Evolutionary conservation across 2,329 filamentous ascomycete genomes (phyloP), one percentile per base, ranked within the genome.

Genomic region (Aspergillus unguis): DNA sequence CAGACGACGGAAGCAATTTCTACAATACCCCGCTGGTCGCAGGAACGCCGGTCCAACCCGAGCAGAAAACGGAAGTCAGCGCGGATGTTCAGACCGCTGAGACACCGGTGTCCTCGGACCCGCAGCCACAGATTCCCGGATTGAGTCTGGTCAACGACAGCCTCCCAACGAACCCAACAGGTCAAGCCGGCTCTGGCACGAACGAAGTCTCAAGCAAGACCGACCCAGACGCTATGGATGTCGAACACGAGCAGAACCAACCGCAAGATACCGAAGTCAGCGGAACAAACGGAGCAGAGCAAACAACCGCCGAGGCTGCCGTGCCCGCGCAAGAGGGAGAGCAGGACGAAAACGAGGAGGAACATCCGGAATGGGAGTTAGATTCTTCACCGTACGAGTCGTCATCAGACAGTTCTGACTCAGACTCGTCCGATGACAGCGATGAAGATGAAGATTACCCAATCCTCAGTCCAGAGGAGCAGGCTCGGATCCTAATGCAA

Each of bases 401-500:
- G 5, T 88, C 75, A 9, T 74, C 72, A 26, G 75, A 75, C 45
- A 80, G 84, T 59, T 80, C 81, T 26, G 80, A 80, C n/a, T 85
- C 83, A 2, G 82, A 85, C 56, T 82, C 80, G n/a, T 82, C 80
- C 2, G 80, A 82, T 48, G 85, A 84, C 48, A 68, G 66, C 40
- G 61, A 63, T 33, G 76, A 75, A n/a, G 75, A 78, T 33, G 79
- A 78, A 54, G 82, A 82, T 29, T 90, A 90, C 62, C 82, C 88
- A 48, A 79, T 92, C 38, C 77, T 96, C 1, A 86, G 86, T 49
- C 83, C 91, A 2, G 90, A 92, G 63, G 91, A 95, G 67, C 87
- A 89, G 52, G 90, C 89, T 1, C 85, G 86, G 32, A 84, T 95
- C 44, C 77, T 97, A 25, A 95, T 97, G 90, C 82, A 86, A 57